Conservation (phyloP, 352 stramenopile genomes). For the Phytophthora foliorum region DNA sequence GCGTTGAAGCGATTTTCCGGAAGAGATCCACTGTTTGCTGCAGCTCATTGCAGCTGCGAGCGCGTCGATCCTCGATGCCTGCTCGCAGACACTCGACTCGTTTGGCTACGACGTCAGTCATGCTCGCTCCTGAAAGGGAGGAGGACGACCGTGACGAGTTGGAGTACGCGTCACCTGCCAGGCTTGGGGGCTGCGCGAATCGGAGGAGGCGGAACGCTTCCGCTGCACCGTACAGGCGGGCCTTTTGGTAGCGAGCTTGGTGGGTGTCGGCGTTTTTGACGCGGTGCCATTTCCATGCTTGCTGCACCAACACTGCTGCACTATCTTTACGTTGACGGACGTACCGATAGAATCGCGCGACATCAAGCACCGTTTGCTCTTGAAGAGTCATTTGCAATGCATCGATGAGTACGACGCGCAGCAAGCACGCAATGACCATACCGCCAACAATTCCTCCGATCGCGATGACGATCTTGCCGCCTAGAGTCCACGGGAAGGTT, state of each 20-base stretch:
- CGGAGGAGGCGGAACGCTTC: slow-evolving; percentile 59
- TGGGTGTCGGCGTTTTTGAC: slow-evolving; percentile 8
- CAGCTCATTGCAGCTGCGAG: slow-evolving; percentile 8
- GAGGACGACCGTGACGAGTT: slow-evolving; percentile 14
- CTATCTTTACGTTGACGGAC: slow-evolving; percentile 50
- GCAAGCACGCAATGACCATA: slow-evolving; percentile 65
- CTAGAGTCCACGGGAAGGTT: slow-evolving; percentile 55
- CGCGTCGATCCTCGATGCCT: slow-evolving; percentile 17
- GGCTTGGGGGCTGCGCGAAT: slow-evolving; percentile 49
- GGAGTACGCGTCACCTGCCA: slow-evolving; percentile 23
- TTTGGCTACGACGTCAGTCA: slow-evolving; percentile 25
- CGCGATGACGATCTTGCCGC: slow-evolving; percentile 66
- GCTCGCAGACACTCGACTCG: slow-evolving; percentile 31
- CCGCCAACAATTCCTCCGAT: slow-evolving; percentile 68
- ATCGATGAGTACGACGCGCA: slow-evolving; percentile 72
- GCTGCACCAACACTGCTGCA: slow-evolving; percentile 60
- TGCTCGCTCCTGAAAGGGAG: slow-evolving; percentile 14
- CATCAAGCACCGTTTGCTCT: slow-evolving; percentile 68
- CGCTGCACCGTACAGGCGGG: slow-evolving; percentile 53
- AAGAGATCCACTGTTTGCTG: slow-evolving; percentile 20
- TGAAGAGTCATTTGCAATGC: slow-evolving; percentile 60
- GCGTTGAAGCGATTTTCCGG: slow-evolving; percentile 2
- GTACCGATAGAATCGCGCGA: slow-evolving; percentile 67
- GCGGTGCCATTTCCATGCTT: slow-evolving; percentile 48
- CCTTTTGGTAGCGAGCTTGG: slow-evolving; percentile 30